A percentile compares a stretch with the other conserved stretches of the same genome.
These are phyloP conservation scores for Rugonectria rugulosa DNA, from an alignment of 2,329 filamentous ascomycete genomes.

Conservation along the genomic window DNA sequence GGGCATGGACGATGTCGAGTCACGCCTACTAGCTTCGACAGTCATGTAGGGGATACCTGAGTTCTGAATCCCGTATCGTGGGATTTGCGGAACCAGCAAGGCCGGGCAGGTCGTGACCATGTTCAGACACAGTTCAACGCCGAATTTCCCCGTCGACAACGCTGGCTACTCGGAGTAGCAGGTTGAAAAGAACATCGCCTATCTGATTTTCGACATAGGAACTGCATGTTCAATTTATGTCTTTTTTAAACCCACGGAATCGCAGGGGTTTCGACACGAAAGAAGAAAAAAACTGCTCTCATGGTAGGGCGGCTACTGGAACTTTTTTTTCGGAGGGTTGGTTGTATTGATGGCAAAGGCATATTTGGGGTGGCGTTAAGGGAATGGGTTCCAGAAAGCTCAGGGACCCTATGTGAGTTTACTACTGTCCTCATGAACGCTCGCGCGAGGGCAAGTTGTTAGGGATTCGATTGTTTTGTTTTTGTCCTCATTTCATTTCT, in stretches of 20 bases:
- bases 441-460: conserved; percentile 33
- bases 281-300: conserved; percentile 25
- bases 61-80: conserved; percentile 12
- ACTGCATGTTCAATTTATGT: conserved; percentile 19
- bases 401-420: conserved; percentile 34
- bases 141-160: neutral
- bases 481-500: conserved; percentile 16
- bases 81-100: conserved; percentile 1
- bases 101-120: conserved; percentile 8
- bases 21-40: conserved; percentile 51
- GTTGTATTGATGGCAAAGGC: conserved; percentile 37
- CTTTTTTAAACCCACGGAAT: conserved; percentile 21
- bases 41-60: conserved; percentile 49
- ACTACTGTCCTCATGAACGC: conserved; percentile 35
- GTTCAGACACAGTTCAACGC: neutral
- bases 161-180: neutral
- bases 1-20: conserved; percentile 55
- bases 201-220: conserved; percentile 4
- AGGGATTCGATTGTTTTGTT: conserved; percentile 15
- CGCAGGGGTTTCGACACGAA: conserved; percentile 21
- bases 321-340: conserved; percentile 29
- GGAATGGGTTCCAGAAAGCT: conserved; percentile 39
- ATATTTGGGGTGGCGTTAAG: conserved; percentile 40
- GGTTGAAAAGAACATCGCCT: conserved; percentile 16
- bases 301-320: conserved; percentile 23